A percentile compares a stretch with the other conserved stretches of the same genome.
Evolutionary conservation across 2,329 filamentous ascomycete genomes (phyloP).

Genomic region (Phoma sp.): DNA sequence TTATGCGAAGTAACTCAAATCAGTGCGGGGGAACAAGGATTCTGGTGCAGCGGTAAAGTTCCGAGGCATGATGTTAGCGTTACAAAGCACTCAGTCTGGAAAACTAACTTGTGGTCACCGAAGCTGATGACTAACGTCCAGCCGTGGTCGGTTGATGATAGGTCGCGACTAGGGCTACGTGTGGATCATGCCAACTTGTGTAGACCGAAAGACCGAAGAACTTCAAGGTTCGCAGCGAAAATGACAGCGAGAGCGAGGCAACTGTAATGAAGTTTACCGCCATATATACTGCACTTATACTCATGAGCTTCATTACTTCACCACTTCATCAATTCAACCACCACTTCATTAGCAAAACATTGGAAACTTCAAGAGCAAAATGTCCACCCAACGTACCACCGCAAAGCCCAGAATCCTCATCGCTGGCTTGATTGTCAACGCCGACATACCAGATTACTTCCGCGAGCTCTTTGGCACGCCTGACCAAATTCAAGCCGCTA

Average conservation of each 20-base stretch:
- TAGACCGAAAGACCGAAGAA: background rate
- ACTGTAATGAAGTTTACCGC: background rate
- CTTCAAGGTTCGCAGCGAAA: background rate
- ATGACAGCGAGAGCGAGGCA: background rate
- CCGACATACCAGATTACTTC: slow-evolving; percentile 3
- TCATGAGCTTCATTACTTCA: background rate
- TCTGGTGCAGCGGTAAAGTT: background rate
- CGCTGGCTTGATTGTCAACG: background rate
- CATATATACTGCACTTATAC: background rate
- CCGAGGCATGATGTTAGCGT: background rate
- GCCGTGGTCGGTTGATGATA: background rate
- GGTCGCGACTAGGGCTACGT: background rate
- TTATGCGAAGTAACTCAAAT: no score
- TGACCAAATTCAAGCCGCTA: slow-evolving; percentile 3
- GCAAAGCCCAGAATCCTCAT: background rate
- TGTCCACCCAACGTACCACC: background rate
- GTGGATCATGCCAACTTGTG: background rate
- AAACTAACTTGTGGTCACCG: no score
- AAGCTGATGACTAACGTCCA: background rate
- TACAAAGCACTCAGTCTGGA: slow-evolving; percentile 1
- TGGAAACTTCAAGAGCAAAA: background rate
- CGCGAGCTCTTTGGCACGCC: slow-evolving; percentile 1
- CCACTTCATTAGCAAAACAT: no score
- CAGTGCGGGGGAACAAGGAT: no score
- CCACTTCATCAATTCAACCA: no score